phyloP scores from a whole-genome alignment of 768 basidiomycete genomes.

The Lyophyllum shimeji region DNA sequence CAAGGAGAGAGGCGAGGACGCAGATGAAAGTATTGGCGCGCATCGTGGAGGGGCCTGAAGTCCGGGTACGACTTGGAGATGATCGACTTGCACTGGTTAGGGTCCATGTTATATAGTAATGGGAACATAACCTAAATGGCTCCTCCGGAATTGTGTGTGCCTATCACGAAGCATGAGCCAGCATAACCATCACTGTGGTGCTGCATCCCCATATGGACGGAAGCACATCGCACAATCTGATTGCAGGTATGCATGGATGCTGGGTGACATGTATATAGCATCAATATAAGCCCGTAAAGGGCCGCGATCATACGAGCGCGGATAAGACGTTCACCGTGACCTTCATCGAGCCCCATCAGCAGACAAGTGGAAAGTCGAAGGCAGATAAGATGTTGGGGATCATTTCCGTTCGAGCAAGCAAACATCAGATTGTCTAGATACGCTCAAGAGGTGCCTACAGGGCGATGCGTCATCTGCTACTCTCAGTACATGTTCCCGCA shows the following conservation, averaged over 20 bases:
- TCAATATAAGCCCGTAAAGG: conserved; percentile 11
- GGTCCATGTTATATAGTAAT: conserved; percentile 21
- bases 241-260: not conserved
- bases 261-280: conserved; percentile 3
- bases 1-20: conserved; percentile 8
- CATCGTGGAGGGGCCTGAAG: conserved; percentile 10
- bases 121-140: conserved; percentile 16
- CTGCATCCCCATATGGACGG: conserved; percentile 19
- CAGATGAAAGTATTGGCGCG: conserved; percentile 12
- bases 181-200: conserved; percentile 14
- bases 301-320: not conserved
- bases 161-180: conserved; percentile 17
- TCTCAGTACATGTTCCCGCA: not conserved
- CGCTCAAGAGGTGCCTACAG: not conserved
- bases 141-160: conserved; percentile 19
- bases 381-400: not conserved
- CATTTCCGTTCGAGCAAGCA: not conserved
- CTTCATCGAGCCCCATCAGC: conserved; percentile 6
- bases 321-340: conserved; percentile 1
- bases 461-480: not conserved
- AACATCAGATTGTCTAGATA: conserved; percentile 6
- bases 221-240: conserved; percentile 11
- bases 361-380: not conserved
- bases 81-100: conserved; percentile 5
- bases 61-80: conserved; percentile 6